Base-by-base conservation (phyloP, 768 basidiomycete genomes). In the Amanita exitialis region DNA sequence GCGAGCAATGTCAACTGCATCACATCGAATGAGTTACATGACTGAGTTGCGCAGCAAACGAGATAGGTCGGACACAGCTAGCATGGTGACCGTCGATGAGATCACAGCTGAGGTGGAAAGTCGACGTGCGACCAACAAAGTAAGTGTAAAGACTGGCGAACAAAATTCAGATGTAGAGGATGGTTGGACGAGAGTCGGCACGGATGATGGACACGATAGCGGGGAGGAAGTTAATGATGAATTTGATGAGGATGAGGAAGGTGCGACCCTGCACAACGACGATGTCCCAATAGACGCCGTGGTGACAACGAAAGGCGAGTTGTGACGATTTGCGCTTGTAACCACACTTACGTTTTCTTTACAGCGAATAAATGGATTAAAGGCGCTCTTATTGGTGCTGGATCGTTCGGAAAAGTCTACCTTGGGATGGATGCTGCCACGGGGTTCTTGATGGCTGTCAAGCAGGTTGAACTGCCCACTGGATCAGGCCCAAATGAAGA, bases 101-200 rank as follows among this genome's bases (percentile, higher is more conserved):
- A 96, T 99, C 59, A 97, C 96, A 0, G 93, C 91, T 8, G 88
- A 95, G 60, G 88, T 99, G 6, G 95, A 80, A 60, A 90, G 82
- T 59, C 72, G 79, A 34, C 69, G 78, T 52, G 78, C 75, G 48
- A 81, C 77, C 58, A 74, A 70, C 58, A 68, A 60, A 9, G 57
- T 69, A 15, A 70, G 72, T 35, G 13, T 10, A 3, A 21, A 25
- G 16, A 28, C 27, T 25, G 23, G 34, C 27, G 50, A 44, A 7
- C 50, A 36, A 23, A 32, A 41, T 16, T 53, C 52, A 15, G 44
- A 47, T 34, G 39, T 37, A 20, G 52, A 47, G 7, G 52, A 53
- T 71, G 12, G 82, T 32, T 90, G 86, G 81, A 87, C 86, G 0
- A 77, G 77, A 58, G 81, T 89, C 3, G 83, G 81, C 42, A 69